These are phyloP conservation scores for Aspergillus campestris DNA, from an alignment of 495 filamentous ascomycete species.

Conservation along the genomic window DNA sequence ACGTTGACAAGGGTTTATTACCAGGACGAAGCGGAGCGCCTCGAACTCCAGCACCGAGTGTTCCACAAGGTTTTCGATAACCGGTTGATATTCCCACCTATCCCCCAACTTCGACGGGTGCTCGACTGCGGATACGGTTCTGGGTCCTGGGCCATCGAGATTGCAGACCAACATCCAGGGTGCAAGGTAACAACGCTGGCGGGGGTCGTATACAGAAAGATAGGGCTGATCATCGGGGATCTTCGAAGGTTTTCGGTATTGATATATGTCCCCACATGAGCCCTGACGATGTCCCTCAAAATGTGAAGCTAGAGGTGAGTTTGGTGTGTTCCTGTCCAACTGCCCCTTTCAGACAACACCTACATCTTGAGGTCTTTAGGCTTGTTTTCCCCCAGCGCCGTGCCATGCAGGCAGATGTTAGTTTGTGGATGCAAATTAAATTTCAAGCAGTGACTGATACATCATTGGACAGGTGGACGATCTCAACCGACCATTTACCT, in stretches of 20 bases:
- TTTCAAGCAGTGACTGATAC: constrained; percentile 15
- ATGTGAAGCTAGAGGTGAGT: constrained; percentile 61
- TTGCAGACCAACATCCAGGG: constrained; percentile 58
- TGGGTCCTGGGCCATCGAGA: constrained; percentile 51
- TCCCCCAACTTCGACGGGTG: constrained; percentile 53
- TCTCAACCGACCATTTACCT: constrained; percentile 69
- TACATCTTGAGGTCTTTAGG: no score
- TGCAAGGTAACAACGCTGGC: constrained; percentile 52
- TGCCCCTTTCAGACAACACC: no score
- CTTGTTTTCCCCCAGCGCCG: no score
- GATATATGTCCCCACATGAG: constrained; percentile 71
- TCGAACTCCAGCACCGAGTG: constrained; percentile 61
- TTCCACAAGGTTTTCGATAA: constrained; percentile 66
- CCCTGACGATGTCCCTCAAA: constrained; percentile 58
- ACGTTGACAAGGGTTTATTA: constrained; percentile 9
- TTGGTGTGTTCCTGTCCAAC: not conserved
- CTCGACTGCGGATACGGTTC: constrained; percentile 73
- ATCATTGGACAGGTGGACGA: constrained; percentile 53
- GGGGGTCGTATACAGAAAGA: not conserved
- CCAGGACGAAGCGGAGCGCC: constrained; percentile 74
- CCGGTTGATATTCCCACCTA: constrained; percentile 71
- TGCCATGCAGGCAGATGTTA: no score
- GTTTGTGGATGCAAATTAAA: no score
- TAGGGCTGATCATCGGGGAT: constrained; percentile 10
- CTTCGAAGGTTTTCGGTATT: constrained; percentile 63